Evolutionary conservation across 2,329 filamentous ascomycete species (phyloP).

Genomic region (Didymella pomorum): DNA sequence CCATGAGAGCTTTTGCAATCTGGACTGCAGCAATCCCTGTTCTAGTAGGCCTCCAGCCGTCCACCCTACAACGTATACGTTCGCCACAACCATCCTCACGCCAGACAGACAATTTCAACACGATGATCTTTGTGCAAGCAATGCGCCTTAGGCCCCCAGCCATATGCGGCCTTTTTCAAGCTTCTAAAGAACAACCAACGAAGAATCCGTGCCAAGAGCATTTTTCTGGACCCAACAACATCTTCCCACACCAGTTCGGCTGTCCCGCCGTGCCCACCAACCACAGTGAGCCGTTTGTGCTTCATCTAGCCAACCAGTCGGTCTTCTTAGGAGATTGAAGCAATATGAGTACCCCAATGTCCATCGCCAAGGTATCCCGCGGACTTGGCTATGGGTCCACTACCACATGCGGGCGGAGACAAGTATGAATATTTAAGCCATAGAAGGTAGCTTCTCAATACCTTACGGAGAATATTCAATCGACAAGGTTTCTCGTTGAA

Average conservation of each 20-base stretch:
- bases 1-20: not conserved
- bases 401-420: slow-evolving; percentile 3
- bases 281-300: not conserved
- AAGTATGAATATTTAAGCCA: slow-evolving; percentile 25
- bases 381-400: slow-evolving; percentile 34
- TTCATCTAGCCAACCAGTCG: slow-evolving; percentile 7
- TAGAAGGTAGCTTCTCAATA: slow-evolving; percentile 2
- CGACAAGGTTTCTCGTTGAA: slow-evolving; percentile 4
- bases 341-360: slow-evolving; percentile 38
- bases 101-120: not conserved
- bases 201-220: slow-evolving; percentile 7
- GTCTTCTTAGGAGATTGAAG: slow-evolving; percentile 19
- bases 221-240: slow-evolving; percentile 3
- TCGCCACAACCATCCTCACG: not conserved
- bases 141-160: not conserved
- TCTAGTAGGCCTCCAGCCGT: not conserved
- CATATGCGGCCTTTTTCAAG: not conserved
- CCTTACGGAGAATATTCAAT: slow-evolving; percentile 14
- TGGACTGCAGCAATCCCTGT: not conserved
- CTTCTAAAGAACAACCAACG: not conserved
- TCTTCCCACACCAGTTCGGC: slow-evolving; percentile 5
- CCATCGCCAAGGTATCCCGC: slow-evolving; percentile 34
- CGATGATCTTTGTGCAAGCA: no score
- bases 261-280: slow-evolving; percentile 2
- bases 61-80: no score